These are phyloP conservation scores for Yarrowia bubula DNA, from an alignment of 805 yeast species.

Conservation along the genomic window DNA sequence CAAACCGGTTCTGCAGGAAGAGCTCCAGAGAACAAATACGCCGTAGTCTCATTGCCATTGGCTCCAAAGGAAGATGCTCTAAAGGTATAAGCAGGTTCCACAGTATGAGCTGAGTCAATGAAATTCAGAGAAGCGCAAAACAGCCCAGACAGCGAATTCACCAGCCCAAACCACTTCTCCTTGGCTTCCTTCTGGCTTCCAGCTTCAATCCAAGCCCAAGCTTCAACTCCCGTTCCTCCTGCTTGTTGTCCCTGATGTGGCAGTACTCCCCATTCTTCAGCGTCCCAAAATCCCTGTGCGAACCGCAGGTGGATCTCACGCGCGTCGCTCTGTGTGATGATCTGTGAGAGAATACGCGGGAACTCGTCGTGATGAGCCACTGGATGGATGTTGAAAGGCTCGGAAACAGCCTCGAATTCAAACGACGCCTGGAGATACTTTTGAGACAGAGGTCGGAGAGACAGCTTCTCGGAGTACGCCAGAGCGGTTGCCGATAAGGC, in stretches of 20 bases:
- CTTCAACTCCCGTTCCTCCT: constrained; percentile 95
- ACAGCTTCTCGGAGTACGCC: constrained; percentile 59
- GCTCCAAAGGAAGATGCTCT: constrained; percentile 36
- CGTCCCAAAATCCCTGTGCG: constrained; percentile 94
- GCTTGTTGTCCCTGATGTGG: constrained; percentile 70
- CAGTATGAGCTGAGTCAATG: constrained; percentile 74
- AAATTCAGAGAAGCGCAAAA: constrained; percentile 94
- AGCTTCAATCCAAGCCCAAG: constrained; percentile 84
- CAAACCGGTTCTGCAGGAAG: constrained; percentile 94
- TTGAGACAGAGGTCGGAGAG: constrained; percentile 68
- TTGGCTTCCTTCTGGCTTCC: constrained; percentile 52
- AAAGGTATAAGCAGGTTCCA: constrained; percentile 48
- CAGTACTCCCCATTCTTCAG: constrained; percentile 78
- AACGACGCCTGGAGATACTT: constrained; percentile 71
- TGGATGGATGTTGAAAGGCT: constrained; percentile 35
- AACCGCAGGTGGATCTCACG: constrained; percentile 81
- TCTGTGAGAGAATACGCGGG: constrained; percentile 78
- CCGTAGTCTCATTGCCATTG: constrained; percentile 12
- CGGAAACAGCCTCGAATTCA: constrained; percentile 62
- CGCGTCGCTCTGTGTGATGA: constrained; percentile 62
- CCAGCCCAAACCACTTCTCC: constrained; percentile 65
- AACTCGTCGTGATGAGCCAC: constrained; percentile 45
- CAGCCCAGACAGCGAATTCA: constrained; percentile 78
- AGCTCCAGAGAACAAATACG: constrained; percentile 70
- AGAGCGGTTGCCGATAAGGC: constrained; percentile 1